Conservation (phyloP, 2,329 filamentous ascomycete species). For the Fusarium penzigii region DNA sequence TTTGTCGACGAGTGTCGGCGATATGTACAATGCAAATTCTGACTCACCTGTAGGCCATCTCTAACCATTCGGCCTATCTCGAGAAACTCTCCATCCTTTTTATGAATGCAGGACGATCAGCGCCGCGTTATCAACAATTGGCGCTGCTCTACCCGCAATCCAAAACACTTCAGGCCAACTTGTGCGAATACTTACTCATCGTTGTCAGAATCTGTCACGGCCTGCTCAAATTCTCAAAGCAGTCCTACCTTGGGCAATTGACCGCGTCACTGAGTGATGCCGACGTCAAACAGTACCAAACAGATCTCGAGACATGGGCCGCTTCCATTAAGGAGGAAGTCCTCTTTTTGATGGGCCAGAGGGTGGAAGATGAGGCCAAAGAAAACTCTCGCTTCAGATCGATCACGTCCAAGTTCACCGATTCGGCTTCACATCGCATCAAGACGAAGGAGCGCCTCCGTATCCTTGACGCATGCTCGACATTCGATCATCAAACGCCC, state of each 20-base stretch:
- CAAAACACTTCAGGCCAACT: conserved; percentile 33
- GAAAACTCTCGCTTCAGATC: conserved; percentile 26
- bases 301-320: conserved; percentile 37
- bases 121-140: conserved; percentile 41
- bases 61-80: conserved; percentile 34
- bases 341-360: conserved; percentile 26
- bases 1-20: too few relatives aligned
- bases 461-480: conserved; percentile 42
- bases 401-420: neutral
- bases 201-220: conserved; percentile 41
- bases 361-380: conserved; percentile 15
- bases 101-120: conserved; percentile 42
- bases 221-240: conserved; percentile 34
- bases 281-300: conserved; percentile 34
- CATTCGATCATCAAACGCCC: conserved; percentile 38
- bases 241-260: conserved; percentile 34
- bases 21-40: neutral
- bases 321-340: conserved; percentile 37
- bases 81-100: conserved; percentile 42
- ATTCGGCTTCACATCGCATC: neutral
- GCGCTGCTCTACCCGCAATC: conserved; percentile 42
- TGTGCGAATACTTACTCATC: conserved; percentile 44
- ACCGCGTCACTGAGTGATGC: conserved; percentile 32
- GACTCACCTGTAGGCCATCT: conserved; percentile 27
- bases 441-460: conserved; percentile 18